Evolutionary conservation across 2,329 filamentous ascomycete species (phyloP), one percentile per base, ranked within the genome.

Genomic region (Zelopaecilomyces penicillatus): DNA sequence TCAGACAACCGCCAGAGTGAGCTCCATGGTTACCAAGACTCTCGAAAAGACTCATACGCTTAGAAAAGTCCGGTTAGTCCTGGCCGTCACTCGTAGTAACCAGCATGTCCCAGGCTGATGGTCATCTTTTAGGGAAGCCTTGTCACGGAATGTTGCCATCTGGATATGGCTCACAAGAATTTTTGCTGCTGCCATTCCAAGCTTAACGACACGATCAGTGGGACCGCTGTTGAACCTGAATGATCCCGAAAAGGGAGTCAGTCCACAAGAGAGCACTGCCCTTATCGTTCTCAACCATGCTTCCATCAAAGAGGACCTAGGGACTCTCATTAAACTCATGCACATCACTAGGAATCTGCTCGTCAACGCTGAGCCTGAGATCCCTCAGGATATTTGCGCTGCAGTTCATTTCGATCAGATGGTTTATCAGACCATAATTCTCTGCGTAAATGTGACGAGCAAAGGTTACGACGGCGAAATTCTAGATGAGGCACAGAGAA

Each of bases 391-490:
- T 52, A 70, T 83, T 6, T 83, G 79, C 46, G 76, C 78, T 7
- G 76, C 78, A 6, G 76, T 82, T 11, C 72, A 76, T 43, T 82
- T 83, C 50, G 78, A 83, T 52, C 76, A 81, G 54, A 79, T 80
- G 65, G 76, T 83, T 2, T 80, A 81, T 50, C 78, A 81, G 57
- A 74, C 80, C 3, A 79, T 83, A 48, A 76, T 80, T 30, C 68
- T 83, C 6, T 83, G 80, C 52, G 75, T 82, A 19, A 82, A 82
- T 55, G 77, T 83, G 27, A 80, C 79, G 0, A 82, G 78, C 56
- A 83, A 83, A 57, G 79, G 78, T 5, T 83, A 81, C 50, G 79
- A 83, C 50, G 76, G 78, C 6, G 79, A 83, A 55, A 72, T 77
- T 53, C 63, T 78, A 39, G 78, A 82, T 50, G 78, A 82, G 38